Conservation (phyloP, 2,329 filamentous ascomycete genomes). For the Dothiorella sarmentorum region DNA sequence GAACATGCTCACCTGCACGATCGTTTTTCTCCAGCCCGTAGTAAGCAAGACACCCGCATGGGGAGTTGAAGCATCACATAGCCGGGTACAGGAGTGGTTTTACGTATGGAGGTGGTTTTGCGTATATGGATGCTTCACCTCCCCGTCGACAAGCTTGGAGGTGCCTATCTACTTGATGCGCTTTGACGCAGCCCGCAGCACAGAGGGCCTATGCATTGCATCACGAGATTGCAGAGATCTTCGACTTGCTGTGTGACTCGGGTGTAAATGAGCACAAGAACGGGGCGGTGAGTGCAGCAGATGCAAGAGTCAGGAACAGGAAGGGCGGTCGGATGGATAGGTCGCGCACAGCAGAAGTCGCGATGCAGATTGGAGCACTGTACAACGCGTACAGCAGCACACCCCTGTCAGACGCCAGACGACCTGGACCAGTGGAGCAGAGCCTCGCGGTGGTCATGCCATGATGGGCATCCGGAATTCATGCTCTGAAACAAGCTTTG, state of each 20-base stretch:
- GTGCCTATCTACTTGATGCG: background rate
- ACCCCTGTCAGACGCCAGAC: background rate
- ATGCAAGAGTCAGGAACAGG: constrained; percentile 3
- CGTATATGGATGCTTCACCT: no score
- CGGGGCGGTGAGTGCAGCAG: constrained; percentile 1
- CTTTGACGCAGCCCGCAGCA: background rate
- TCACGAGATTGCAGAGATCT: background rate
- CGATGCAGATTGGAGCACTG: background rate
- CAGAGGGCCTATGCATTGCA: background rate
- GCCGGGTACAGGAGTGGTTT: no score
- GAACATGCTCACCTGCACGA: no score
- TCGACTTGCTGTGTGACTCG: background rate
- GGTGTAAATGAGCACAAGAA: background rate
- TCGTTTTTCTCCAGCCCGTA: no score
- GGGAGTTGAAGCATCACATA: no score
- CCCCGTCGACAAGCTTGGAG: no score
- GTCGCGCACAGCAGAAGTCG: background rate
- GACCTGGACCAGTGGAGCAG: no score
- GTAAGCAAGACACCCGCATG: no score
- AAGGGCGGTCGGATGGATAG: background rate
- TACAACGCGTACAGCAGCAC: constrained; percentile 10
- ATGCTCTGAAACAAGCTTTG: constrained; percentile 9
- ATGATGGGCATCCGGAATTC: background rate
- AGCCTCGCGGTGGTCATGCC: background rate
- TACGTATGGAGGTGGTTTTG: no score